Percentiles rank a stretch among this genome's conserved stretches.
Evolutionary conservation across 78 protist genomes (phyloP).

Genomic region (Mantamonas sphyraenae): DNA sequence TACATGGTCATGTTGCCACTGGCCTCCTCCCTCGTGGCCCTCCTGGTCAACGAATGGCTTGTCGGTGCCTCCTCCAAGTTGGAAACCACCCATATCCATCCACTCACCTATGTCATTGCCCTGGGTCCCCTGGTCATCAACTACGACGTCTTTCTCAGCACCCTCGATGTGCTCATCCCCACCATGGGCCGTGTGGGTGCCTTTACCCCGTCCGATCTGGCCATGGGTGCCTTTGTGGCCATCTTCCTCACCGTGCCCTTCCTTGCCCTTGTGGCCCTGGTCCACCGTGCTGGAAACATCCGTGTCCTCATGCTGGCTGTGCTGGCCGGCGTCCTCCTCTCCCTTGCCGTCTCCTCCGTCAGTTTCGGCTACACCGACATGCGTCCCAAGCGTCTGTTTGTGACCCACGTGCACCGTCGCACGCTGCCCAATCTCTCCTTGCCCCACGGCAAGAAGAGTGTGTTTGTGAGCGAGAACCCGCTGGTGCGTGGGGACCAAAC

Average conservation of each 20-base stretch:
- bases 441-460: too few species aligned
- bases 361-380: neutral
- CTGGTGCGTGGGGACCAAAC: neutral
- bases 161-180: neutral
- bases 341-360: neutral
- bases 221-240: too few species aligned
- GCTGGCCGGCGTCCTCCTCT: neutral
- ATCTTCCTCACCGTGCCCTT: neutral
- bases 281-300: neutral
- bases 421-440: too few species aligned
- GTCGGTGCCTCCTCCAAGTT: too few species aligned
- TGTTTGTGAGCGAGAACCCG: neutral
- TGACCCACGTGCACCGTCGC: slow-evolving; percentile 13
- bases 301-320: neutral
- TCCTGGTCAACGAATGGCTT: neutral
- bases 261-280: neutral
- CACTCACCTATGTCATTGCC: neutral
- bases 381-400: slow-evolving; percentile 7
- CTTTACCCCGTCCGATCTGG: neutral
- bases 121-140: neutral
- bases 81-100: neutral
- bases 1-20: neutral
- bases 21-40: neutral
- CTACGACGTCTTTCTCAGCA: neutral
- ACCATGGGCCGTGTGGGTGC: slow-evolving; percentile 2